phyloP scores from a whole-genome alignment of 1,284 basidiomycete species.

The Chalciporus sp. region DNA sequence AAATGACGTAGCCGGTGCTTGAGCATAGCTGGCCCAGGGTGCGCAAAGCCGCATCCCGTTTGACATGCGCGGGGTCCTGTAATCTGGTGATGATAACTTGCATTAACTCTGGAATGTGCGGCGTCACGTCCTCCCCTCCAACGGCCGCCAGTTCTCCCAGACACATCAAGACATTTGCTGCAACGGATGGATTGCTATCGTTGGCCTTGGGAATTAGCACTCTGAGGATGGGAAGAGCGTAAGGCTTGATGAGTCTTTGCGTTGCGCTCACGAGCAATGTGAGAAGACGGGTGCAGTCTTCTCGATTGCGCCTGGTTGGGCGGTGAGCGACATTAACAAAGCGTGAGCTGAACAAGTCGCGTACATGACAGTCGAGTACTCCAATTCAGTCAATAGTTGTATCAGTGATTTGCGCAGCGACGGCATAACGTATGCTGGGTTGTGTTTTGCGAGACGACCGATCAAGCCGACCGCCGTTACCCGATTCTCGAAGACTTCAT shows the following conservation, averaged over 20 bases:
- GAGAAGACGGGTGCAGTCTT: constrained; percentile 89
- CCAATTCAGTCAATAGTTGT: constrained; percentile 95
- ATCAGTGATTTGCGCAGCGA: constrained; percentile 95
- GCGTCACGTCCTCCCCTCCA: constrained; percentile 89
- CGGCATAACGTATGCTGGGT: constrained; percentile 99
- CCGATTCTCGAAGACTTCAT: constrained; percentile 94
- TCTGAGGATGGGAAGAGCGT: constrained; percentile 94
- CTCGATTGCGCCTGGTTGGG: constrained; percentile 72
- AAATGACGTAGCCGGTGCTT: constrained; percentile 94
- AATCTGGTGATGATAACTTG: constrained; percentile 87
- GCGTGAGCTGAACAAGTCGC: constrained; percentile 28
- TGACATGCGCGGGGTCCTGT: constrained; percentile 82
- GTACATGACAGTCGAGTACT: constrained; percentile 91
- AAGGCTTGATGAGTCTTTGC: constrained; percentile 93
- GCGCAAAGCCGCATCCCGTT: constrained; percentile 92
- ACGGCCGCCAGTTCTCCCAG: constrained; percentile 94
- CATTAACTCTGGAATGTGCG: constrained; percentile 87
- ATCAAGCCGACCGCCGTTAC: constrained; percentile 91
- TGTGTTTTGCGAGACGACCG: constrained; percentile 92
- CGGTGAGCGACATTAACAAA: constrained; percentile 3
- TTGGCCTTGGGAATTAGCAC: constrained; percentile 90
- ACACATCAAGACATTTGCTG: constrained; percentile 92
- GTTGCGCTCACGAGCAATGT: constrained; percentile 90
- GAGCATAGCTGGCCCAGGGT: constrained; percentile 96
- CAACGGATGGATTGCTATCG: constrained; percentile 85